A percentile compares a stretch with the other conserved stretches of the same genome.
Evolutionary conservation across 148 eudicot genomes (phyloP).

Genomic region (Limonium bicolor): DNA sequence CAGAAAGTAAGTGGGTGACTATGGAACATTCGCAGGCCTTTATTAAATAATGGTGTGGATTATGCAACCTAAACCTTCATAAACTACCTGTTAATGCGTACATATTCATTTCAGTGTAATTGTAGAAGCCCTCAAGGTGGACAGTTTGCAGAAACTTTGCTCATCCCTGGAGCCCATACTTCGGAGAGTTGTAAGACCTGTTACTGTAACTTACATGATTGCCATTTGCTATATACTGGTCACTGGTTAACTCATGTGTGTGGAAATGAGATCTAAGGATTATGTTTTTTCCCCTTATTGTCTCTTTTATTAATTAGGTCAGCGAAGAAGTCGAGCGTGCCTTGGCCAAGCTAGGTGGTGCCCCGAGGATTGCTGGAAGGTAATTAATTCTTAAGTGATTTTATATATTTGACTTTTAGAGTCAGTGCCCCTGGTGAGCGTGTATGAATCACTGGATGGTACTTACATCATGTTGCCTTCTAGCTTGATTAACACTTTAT

Average conservation of each 20-base stretch:
- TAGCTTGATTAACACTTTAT: background rate
- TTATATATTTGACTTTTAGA: background rate
- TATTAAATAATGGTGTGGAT: too few relatives aligned
- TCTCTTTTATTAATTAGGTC: conserved; percentile 26
- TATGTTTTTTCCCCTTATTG: background rate
- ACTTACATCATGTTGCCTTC: background rate
- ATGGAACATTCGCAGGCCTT: too few relatives aligned
- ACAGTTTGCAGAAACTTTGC: conserved; percentile 55
- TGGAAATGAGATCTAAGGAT: background rate
- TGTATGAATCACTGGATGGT: background rate
- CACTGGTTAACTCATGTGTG: background rate
- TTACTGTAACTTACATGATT: too few relatives aligned
- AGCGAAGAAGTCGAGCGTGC: conserved; percentile 99
- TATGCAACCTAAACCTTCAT: too few relatives aligned
- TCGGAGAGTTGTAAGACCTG: conserved; percentile 58
- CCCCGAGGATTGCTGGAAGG: conserved; percentile 52
- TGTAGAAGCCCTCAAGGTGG: conserved; percentile 55
- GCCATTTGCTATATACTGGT: background rate
- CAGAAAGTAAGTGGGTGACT: too few relatives aligned
- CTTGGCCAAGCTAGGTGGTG: conserved; percentile 72
- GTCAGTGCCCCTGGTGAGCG: background rate
- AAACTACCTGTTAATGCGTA: background rate
- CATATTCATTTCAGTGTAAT: conserved; percentile 34
- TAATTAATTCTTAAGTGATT: conserved; percentile 6
- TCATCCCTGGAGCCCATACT: conserved; percentile 60